These are phyloP conservation scores for Ensete glaucum DNA, from an alignment of 176 grass and related monocot genomes.

Conservation along the genomic window DNA sequence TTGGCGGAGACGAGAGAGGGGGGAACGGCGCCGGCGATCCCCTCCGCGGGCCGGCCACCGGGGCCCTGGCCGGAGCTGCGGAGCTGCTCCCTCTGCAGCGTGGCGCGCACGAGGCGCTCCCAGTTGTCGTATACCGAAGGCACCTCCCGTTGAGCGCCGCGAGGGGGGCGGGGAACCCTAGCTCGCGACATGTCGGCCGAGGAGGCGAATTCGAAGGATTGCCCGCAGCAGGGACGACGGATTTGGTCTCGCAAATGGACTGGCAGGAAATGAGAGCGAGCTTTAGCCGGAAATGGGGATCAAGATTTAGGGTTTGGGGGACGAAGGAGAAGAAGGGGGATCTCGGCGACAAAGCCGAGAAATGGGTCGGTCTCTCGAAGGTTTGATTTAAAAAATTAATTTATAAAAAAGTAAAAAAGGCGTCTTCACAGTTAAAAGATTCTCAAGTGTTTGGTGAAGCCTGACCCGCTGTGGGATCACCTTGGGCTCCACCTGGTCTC, in stretches of 20 bases:
- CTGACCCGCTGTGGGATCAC: no score
- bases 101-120: slow-evolving; percentile 72
- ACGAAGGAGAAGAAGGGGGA: background rate
- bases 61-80: slow-evolving; percentile 23
- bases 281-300: background rate
- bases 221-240: background rate
- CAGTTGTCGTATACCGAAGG: slow-evolving; percentile 53
- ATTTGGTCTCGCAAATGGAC: background rate
- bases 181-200: background rate
- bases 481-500: no score
- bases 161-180: background rate
- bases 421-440: no score
- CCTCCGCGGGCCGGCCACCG: slow-evolving; percentile 9
- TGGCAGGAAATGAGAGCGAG: background rate
- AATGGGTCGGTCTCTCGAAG: no score
- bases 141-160: slow-evolving; percentile 20
- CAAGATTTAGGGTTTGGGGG: background rate
- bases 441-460: no score
- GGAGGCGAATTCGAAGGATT: background rate
- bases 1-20: slow-evolving; percentile 55
- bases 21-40: slow-evolving; percentile 45
- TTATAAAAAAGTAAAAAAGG: no score
- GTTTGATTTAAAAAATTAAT: no score
- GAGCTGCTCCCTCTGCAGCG: slow-evolving; percentile 44
- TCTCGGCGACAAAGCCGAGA: background rate